Conservation (phyloP, 2,329 filamentous ascomycete genomes). For the Trichoderma atrobrunneum region DNA sequence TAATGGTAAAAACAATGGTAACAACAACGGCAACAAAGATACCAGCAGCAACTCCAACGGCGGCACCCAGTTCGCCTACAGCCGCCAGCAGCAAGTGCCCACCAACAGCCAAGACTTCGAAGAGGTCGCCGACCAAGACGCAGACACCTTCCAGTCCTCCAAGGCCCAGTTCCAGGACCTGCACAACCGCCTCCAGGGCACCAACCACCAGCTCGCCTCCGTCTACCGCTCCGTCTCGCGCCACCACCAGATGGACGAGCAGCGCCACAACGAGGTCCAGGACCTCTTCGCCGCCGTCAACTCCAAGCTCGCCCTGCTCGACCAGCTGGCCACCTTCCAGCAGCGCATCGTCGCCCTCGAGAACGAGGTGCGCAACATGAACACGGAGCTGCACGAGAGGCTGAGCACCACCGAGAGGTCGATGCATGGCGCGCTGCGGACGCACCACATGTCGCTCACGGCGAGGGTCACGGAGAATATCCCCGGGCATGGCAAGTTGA, state of each 20-base stretch:
- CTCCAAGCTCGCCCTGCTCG: slow-evolving; percentile 44
- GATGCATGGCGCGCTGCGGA: slow-evolving; percentile 50
- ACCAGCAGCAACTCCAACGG: slow-evolving; percentile 29
- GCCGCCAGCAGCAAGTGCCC: slow-evolving; percentile 22
- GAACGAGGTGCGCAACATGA: slow-evolving; percentile 56
- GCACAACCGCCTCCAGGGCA: slow-evolving; percentile 74
- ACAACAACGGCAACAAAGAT: slow-evolving; percentile 44
- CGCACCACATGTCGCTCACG: slow-evolving; percentile 50
- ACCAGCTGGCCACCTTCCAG: slow-evolving; percentile 44
- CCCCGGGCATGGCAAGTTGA: slow-evolving; percentile 51
- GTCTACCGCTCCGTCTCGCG: slow-evolving; percentile 57
- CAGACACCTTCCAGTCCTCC: slow-evolving; percentile 49
- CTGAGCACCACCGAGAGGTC: slow-evolving; percentile 50
- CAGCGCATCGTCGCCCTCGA: slow-evolving; percentile 52
- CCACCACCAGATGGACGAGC: slow-evolving; percentile 50
- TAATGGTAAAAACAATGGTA: slow-evolving; percentile 37
- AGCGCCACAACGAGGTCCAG: slow-evolving; percentile 55
- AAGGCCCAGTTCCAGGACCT: slow-evolving; percentile 75
- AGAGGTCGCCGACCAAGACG: slow-evolving; percentile 45
- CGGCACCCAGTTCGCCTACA: slow-evolving; percentile 28
- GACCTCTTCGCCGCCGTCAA: slow-evolving; percentile 47
- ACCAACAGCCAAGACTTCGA: slow-evolving; percentile 33
- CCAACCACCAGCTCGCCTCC: slow-evolving; percentile 65
- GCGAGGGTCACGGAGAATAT: slow-evolving; percentile 47
- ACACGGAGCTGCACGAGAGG: slow-evolving; percentile 52